Evolutionary conservation across 2,329 filamentous ascomycete genomes (phyloP), one percentile per base, ranked within the genome.

Genomic region (Apiospora phragmitis): DNA sequence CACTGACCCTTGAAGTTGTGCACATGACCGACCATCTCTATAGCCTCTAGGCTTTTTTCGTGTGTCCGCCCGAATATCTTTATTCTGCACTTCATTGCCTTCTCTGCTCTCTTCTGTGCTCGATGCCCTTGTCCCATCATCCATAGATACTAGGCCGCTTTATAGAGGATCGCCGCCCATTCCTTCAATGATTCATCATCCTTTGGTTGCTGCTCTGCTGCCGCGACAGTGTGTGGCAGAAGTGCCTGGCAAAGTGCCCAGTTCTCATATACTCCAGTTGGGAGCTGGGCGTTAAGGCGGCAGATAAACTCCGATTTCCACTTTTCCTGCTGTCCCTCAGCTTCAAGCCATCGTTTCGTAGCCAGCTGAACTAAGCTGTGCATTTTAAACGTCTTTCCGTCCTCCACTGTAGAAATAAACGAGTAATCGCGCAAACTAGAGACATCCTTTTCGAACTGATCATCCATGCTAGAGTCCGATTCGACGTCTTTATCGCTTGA

Each of bases 331-430:
- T 45, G 18, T 74, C 71, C 71, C 6, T 75, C 21, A 2, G 68
- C 70, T 69, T 78, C 68, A 21, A 82, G 74, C 81, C 80, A 83
- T 51, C 70, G 76, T 68, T 75, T 77, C 18, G 75, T 82, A 45
- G 80, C 75, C 38, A 84, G 71, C 73, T 84, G 81, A 29, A 85
- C 83, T 3, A 86, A 77, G 9, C 71, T 55, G 73, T 86, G 83
- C 82, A 85, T 85, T 71, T 83, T 79, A 67, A 82, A 84, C 3
- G 71, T 68, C 21, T 72, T 76, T 1, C 72, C 72, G 32, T 68
- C 24, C 43, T 71, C 72, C 26, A 70, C 75, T 14, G 68, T 66
- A 1, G 70, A 68, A 12, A 86, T 73, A 7, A 85, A 78, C 2
- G 76, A 83, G 73, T 79, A 86, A 68, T 80, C 74, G 51, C 75